Conservation (phyloP, 306 rosid genomes). For the Arachis hypogaea region DNA sequence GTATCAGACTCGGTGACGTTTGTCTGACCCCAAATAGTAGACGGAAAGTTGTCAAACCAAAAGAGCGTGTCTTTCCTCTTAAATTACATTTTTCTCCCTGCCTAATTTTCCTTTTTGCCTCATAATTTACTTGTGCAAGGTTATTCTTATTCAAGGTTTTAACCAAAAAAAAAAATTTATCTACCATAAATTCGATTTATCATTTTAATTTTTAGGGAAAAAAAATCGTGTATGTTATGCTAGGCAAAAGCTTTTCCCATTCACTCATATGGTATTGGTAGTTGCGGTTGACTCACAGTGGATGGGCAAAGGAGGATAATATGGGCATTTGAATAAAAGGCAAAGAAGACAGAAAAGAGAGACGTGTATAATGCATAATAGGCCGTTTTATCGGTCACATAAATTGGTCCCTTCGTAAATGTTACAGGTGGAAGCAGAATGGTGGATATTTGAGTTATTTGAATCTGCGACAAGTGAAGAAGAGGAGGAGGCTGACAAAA, state of each 20-base stretch:
- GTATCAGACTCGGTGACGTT: neutral
- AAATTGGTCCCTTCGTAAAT: neutral
- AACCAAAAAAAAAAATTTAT: no score
- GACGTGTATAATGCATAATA: neutral
- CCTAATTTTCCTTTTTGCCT: neutral
- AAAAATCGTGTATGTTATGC: no score
- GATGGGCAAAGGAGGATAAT: neutral
- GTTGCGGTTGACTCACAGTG: no score
- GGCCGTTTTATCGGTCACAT: slow-evolving; percentile 24
- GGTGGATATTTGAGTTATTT: neutral
- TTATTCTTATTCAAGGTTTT: no score
- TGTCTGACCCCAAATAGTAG: neutral
- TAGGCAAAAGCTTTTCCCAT: no score
- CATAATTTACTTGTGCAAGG: no score
- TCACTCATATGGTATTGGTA: no score
- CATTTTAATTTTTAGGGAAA: no score
- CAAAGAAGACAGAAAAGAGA: neutral
- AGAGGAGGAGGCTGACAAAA: no score
- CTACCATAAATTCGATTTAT: no score
- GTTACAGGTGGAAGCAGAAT: neutral
- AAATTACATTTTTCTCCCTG: neutral
- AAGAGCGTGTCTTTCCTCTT: neutral
- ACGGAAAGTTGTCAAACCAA: neutral
- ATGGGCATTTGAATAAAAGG: neutral
- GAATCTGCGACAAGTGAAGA: neutral